Evolutionary conservation across 768 basidiomycete species (phyloP), one percentile per base, ranked within the genome.

Genomic region (Boletus sensibilis): DNA sequence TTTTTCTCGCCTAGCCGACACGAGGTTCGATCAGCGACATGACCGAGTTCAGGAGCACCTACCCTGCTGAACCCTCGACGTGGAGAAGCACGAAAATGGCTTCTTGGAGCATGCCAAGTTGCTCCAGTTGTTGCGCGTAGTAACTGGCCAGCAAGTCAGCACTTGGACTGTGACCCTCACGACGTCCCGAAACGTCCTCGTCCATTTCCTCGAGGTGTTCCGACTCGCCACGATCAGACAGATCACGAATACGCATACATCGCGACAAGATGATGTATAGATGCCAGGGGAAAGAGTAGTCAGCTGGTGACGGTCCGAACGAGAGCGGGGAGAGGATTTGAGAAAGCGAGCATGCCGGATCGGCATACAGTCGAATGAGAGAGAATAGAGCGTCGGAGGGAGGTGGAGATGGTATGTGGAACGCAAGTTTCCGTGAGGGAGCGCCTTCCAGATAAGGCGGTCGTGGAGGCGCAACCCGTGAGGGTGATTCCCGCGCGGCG

Each of bases 271-370:
- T 76, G 52, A 94, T 82, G 70, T 96, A 98, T 34, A 98, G 67
- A 72, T 98, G 94, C 96, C 96, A 99, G 8, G 90, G 80, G 53
- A 97, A 75, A 21, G 92, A 84, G 68, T 84, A 87, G 69, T 95
- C 94, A n/a, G 84, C 71, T 0, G 88, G 87, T 7, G 85, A 87
- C 2, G 88, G 73, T 1, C 85, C 81, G 61, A 90, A 92, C 23
- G 90, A 90, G 9, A 86, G 74, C 0, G 94, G 88, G 12, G 80
- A 73, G 10, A 95, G 82, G 4, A 86, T 78, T 37, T 78, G 85
- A 51, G 82, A 95, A 50, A 83, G 81, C 41, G 82, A 90, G 62
- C 79, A 83, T 11, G 83, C 79, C 3, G 87, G 86, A 52, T 92
- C 86, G 11, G 90, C 81, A 69, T 85, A 79, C 42, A 98, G 78